phyloP scores from a whole-genome alignment of 176 grass and related monocot species.

The Coix lacrymajobi region DNA sequence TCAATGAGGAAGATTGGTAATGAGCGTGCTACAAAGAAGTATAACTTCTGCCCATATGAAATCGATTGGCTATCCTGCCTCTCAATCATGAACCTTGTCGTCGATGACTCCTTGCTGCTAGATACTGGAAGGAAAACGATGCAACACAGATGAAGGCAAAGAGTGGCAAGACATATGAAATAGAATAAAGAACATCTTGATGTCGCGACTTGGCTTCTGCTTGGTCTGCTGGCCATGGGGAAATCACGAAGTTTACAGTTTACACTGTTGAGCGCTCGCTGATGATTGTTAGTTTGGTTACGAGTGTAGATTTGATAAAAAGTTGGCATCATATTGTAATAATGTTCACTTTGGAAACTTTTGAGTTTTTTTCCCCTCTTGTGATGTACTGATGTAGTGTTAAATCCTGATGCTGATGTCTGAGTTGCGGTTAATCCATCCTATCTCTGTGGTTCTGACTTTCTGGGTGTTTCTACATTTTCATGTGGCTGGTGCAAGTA shows the following conservation, averaged over 20 bases:
- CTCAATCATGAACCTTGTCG: neutral
- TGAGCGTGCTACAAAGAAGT: conserved; percentile 17
- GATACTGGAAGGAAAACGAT: neutral
- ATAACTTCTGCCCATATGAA: conserved; percentile 18
- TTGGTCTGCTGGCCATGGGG: neutral
- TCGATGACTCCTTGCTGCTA: neutral
- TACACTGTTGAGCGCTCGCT: neutral
- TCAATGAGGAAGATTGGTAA: conserved; percentile 16
- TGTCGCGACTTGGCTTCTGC: neutral
- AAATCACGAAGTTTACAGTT: neutral
- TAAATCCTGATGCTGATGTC: neutral
- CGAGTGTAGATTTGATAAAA: neutral
- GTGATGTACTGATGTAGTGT: neutral
- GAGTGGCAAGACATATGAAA: neutral
- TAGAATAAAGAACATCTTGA: neutral
- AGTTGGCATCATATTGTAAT: neutral
- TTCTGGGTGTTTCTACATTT: neutral
- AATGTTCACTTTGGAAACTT: neutral
- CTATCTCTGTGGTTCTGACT: neutral
- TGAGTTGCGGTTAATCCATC: neutral
- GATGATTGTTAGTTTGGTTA: neutral
- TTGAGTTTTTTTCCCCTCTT: neutral
- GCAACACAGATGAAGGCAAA: conserved; percentile 20
- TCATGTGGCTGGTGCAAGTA: neutral
- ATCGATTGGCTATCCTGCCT: conserved; percentile 38